Percentiles rank a stretch among this genome's conserved stretches.
Evolutionary conservation across 2,329 filamentous ascomycete species (phyloP).

Genomic region (Exserohilum turcica): DNA sequence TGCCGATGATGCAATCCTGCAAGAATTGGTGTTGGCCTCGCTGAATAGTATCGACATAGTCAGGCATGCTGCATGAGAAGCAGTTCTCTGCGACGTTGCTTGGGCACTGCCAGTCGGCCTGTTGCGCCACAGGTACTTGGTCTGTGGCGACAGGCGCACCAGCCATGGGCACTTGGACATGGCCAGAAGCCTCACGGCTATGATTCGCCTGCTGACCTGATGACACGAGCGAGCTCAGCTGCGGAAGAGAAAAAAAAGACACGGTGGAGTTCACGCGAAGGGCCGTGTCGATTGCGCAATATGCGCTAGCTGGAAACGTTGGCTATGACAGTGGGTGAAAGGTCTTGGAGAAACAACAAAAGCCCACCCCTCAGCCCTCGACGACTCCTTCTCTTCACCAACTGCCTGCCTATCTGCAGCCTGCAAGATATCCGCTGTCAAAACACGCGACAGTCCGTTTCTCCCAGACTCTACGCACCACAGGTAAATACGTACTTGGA

Average conservation of each 20-base stretch:
- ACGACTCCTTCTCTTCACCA: neutral
- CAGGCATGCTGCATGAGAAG: too few species aligned
- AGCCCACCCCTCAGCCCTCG: conserved; percentile 18
- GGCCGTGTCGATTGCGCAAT: conserved; percentile 44
- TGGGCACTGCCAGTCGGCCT: neutral
- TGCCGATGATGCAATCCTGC: too few species aligned
- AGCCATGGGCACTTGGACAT: conserved; percentile 26
- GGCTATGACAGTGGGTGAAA: conserved; percentile 15
- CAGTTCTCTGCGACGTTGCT: too few species aligned
- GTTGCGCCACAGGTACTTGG: neutral
- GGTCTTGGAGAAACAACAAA: conserved; percentile 25
- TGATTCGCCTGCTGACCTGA: conserved; percentile 26
- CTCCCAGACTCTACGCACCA: neutral
- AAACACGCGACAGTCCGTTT: neutral
- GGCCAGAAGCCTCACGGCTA: conserved; percentile 18
- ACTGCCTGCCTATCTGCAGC: neutral
- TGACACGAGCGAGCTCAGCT: conserved; percentile 22
- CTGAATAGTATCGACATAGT: too few species aligned
- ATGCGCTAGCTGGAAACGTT: conserved; percentile 36
- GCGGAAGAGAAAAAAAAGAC: conserved; percentile 42
- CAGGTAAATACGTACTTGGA: conserved; percentile 13
- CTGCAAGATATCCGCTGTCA: neutral
- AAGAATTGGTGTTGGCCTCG: too few species aligned
- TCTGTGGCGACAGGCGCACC: conserved; percentile 19
- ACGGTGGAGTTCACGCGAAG: conserved; percentile 19